Conservation (phyloP, 192 early-diverging fungal genomes). For the Backusella australiensis region DNA sequence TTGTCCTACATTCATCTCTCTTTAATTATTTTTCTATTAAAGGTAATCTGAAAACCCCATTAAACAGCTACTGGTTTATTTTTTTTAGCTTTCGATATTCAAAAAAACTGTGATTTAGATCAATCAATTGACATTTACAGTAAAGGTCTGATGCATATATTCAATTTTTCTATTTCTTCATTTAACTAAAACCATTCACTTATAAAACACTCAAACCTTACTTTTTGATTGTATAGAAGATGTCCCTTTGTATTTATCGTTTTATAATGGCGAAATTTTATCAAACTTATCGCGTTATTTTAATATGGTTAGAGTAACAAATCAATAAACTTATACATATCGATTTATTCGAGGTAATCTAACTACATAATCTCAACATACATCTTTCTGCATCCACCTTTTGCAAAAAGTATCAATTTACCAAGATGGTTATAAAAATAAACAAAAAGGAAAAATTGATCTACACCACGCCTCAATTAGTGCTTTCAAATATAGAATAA, state of each 20-base stretch:
- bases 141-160: too few relatives aligned
- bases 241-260: too few relatives aligned
- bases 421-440: not conserved
- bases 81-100: too few relatives aligned
- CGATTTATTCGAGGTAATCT: not conserved
- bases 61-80: too few relatives aligned
- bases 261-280: too few relatives aligned
- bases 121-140: not conserved
- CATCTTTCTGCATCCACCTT: not conserved
- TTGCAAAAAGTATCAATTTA: not conserved
- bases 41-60: too few relatives aligned
- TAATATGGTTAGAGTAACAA: too few relatives aligned
- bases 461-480: not conserved
- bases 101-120: not conserved
- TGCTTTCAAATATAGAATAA: not conserved
- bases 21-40: not conserved
- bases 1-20: not conserved
- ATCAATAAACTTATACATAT: not conserved
- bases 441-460: not conserved
- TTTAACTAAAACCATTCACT: too few relatives aligned
- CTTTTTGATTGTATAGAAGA: too few relatives aligned
- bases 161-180: too few relatives aligned
- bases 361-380: not conserved
- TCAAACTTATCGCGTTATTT: too few relatives aligned
- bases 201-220: too few relatives aligned